Conservation (phyloP, 371 early-diverging fungal genomes). For the Rhizopus arrhizus region DNA sequence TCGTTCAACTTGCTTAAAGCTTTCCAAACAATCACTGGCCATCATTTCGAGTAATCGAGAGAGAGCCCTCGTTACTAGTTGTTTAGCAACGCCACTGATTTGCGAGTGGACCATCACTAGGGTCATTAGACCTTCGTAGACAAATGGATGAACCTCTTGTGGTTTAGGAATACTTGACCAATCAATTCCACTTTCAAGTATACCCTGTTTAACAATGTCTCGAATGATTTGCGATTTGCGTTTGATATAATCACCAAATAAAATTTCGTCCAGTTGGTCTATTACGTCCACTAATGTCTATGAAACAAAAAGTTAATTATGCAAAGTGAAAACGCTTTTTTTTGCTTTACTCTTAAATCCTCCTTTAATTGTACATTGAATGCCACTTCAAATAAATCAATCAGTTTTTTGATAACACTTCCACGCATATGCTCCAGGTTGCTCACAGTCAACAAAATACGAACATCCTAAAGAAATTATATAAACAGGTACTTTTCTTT, state of each 20-base stretch:
- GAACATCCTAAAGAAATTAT: constrained; percentile 53
- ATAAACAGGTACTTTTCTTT: not conserved
- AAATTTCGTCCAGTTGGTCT: constrained; percentile 72
- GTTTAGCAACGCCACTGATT: constrained; percentile 76
- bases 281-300: constrained; percentile 65
- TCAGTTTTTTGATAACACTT: constrained; percentile 73
- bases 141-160: constrained; percentile 84
- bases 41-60: constrained; percentile 70
- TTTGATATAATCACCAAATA: constrained; percentile 84
- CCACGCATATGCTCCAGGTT: constrained; percentile 75
- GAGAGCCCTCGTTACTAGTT: constrained; percentile 75
- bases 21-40: constrained; percentile 75
- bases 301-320: not conserved
- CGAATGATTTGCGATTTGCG: constrained; percentile 71
- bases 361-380: constrained; percentile 64
- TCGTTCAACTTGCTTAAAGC: constrained; percentile 77
- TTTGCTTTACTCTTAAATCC: constrained; percentile 64
- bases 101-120: constrained; percentile 92
- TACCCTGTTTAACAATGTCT: constrained; percentile 74
- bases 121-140: constrained; percentile 82
- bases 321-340: not conserved
- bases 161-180: constrained; percentile 80
- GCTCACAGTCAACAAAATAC: constrained; percentile 77
- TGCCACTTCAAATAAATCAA: constrained; percentile 69
- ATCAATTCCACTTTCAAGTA: constrained; percentile 83